Percentiles rank a stretch among this genome's conserved stretches.
phyloP scores from a whole-genome alignment of 805 yeast genomes.

The Ogataea sp. region DNA sequence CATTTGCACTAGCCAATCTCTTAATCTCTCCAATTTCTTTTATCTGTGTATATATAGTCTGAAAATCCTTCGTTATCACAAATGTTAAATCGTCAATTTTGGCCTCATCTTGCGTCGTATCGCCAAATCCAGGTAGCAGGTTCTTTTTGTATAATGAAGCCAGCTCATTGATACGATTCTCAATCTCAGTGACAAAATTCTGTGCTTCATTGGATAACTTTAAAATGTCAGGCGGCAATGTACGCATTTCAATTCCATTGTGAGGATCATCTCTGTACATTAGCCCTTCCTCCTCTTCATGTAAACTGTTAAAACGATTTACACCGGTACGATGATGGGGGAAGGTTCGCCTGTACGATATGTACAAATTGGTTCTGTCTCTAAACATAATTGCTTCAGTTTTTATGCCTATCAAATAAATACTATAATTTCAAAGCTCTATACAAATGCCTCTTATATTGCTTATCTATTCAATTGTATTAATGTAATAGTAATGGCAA shows the following conservation, averaged over 20 bases:
- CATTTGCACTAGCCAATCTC: slow-evolving; percentile 6
- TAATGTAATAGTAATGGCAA: too few relatives aligned
- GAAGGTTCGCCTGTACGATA: slow-evolving; percentile 83
- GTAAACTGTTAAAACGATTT: slow-evolving; percentile 27
- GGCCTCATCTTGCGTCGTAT: slow-evolving; percentile 65
- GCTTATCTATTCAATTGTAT: too few relatives aligned
- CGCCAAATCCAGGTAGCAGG: slow-evolving; percentile 81
- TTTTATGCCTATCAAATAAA: too few relatives aligned
- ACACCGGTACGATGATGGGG: slow-evolving; percentile 45
- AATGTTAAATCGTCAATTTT: slow-evolving; percentile 74
- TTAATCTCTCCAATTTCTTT: slow-evolving; percentile 50
- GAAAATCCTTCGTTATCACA: slow-evolving; percentile 67
- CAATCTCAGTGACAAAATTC: slow-evolving; percentile 44
- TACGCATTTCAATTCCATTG: slow-evolving; percentile 46
- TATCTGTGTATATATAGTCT: slow-evolving; percentile 67
- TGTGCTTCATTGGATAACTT: slow-evolving; percentile 71
- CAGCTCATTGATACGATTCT: slow-evolving; percentile 47
- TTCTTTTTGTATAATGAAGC: slow-evolving; percentile 71
- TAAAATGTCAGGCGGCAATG: slow-evolving; percentile 71
- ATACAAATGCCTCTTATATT: too few relatives aligned
- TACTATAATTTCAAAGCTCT: too few relatives aligned
- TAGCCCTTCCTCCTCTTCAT: slow-evolving; percentile 55
- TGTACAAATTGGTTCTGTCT: slow-evolving; percentile 86
- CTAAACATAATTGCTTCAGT: slow-evolving; percentile 62
- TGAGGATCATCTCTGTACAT: slow-evolving; percentile 22